Evolutionary conservation across 805 yeast species (phyloP).

Genomic region (Teunomyces funiuensis): DNA sequence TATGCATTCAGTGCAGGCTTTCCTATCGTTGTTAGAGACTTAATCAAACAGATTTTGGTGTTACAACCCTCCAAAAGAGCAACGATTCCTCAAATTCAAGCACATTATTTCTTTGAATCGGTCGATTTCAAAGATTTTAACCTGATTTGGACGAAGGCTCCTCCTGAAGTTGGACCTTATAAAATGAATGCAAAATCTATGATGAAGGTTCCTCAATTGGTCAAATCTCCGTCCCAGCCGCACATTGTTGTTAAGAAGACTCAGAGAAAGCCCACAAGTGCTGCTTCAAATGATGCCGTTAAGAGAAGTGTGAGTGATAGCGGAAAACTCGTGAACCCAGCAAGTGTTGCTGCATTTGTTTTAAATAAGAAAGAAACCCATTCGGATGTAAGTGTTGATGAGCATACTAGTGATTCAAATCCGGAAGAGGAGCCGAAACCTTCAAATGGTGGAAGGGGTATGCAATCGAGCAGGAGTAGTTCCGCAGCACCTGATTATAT

Average conservation of each 20-base stretch:
- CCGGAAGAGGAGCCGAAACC: constrained; percentile 12
- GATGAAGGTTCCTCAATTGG: constrained; percentile 62
- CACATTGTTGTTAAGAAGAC: constrained; percentile 12
- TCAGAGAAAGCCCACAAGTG: constrained; percentile 7
- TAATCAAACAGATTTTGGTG: constrained; percentile 65
- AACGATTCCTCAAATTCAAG: constrained; percentile 54
- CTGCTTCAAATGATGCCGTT: neutral
- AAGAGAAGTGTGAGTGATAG: constrained; percentile 6
- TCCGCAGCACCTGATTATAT: constrained; percentile 41
- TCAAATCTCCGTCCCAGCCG: constrained; percentile 16
- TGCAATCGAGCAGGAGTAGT: neutral
- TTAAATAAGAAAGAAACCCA: constrained; percentile 24
- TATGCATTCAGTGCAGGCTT: constrained; percentile 69
- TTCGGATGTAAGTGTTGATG: constrained; percentile 8
- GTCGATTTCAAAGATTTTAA: constrained; percentile 67
- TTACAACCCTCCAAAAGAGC: constrained; percentile 71
- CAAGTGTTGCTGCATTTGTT: constrained; percentile 43
- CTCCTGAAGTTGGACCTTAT: constrained; percentile 71
- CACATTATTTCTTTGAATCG: constrained; percentile 68
- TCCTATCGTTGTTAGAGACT: constrained; percentile 61
- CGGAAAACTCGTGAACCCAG: constrained; percentile 19
- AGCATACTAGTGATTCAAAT: constrained; percentile 3
- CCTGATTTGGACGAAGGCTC: constrained; percentile 64
- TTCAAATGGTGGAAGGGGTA: constrained; percentile 24
- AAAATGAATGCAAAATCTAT: constrained; percentile 74